Base-by-base conservation (phyloP, 169 alveolate species). In the Neospora caninum region DNA sequence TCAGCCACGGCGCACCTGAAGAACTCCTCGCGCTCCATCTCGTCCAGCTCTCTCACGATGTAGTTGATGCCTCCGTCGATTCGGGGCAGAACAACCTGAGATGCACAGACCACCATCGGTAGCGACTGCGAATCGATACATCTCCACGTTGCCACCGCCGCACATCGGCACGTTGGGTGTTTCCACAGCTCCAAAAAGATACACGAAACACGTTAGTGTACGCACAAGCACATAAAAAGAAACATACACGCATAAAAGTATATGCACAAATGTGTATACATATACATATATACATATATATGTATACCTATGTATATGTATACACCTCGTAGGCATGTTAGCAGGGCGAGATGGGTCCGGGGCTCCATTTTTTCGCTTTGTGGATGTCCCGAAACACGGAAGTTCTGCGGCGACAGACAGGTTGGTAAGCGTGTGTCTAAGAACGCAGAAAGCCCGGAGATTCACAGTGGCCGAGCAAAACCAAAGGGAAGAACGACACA, bases 11-110 rank as follows among this genome's bases (percentile, higher is more conserved):
- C 73, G 10, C 39, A 94, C 96, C 99, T 97, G 96, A 98, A 98
- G 96, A 98, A 98, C 70, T 98, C 99, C 96, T 98, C 99, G 96
- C 99, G 97, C 93, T 97, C 98, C 97, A 96, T 97, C 95, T 98
- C 99, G 91, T 98, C 99, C 67, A 98, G 95, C 94, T 98, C 99
- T 94, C 96, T 97, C 58, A 96, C 97, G 87, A 98, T 98, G 95
- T 98, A 98, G 86, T 91, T 95, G 92, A 98, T 97, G 39, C 97
- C 96, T 58, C 94, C 97, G 64, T 96, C 97, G 43, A 98, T 96
- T 91, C 98, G 95, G 34, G 99, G 99, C 64, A 98, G 95, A 49
- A 98, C 99, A 69, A 95, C 97, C 95, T 95, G 84, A 39, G 73
- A 9, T 7, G 20, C 43, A 27, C 45, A 88, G 31, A 43, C 84